phyloP scores from a whole-genome alignment of 306 rosid genomes.

The Coriaria nepalensis region DNA sequence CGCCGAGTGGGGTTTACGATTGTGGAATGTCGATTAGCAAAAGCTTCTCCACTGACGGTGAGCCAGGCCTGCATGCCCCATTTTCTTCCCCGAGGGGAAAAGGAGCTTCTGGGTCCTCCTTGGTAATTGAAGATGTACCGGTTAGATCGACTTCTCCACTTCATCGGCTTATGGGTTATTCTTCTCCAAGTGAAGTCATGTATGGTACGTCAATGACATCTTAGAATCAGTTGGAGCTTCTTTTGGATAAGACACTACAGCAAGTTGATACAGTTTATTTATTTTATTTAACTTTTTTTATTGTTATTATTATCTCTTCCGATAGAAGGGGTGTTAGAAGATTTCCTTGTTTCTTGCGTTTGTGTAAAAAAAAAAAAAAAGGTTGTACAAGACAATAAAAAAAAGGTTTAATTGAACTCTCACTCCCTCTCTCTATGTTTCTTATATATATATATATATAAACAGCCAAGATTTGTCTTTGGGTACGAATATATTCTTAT shows the following conservation, averaged over 20 bases:
- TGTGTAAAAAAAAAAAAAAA: background rate
- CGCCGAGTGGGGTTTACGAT: conserved; percentile 34
- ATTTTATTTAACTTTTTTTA: no score
- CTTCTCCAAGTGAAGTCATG: conserved; percentile 58
- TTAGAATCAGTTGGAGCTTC: no score
- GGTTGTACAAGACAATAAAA: conserved; percentile 1
- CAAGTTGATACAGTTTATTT: no score
- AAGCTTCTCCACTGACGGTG: conserved; percentile 52
- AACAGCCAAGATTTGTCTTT: no score
- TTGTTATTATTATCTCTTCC: no score
- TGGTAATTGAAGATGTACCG: conserved; percentile 22
- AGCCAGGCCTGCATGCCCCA: conserved; percentile 1
- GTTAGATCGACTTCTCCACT: conserved; percentile 43
- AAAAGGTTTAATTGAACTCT: background rate
- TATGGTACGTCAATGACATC: no score
- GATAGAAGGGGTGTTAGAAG: no score
- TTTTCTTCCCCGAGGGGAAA: conserved; percentile 7
- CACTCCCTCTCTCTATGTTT: no score
- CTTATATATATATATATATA: no score
- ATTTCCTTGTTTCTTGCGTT: no score
- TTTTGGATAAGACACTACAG: no score
- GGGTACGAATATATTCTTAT: no score
- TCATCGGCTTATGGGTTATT: conserved; percentile 71
- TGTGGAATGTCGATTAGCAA: conserved; percentile 30
- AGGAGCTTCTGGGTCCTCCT: conserved; percentile 22